Base-by-base conservation (phyloP, 495 filamentous ascomycete species). In the Mytilinidion resinicola region DNA sequence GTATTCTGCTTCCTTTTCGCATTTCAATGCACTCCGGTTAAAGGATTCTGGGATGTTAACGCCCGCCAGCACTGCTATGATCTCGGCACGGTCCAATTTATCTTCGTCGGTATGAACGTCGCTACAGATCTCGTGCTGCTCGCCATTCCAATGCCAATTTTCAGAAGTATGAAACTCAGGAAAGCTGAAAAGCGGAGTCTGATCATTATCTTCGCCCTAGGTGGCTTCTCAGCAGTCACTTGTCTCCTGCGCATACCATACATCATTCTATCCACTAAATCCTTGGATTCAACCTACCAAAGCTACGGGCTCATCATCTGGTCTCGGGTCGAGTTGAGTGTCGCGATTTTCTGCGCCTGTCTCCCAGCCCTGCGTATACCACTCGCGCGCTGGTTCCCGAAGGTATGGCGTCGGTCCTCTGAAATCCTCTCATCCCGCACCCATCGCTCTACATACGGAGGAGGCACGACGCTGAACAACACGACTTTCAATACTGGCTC, bases 181-280 rank as follows among this genome's bases (percentile, higher is more conserved):
- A 46, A 46, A 46, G 42, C 42, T 12, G 42, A 46, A 46, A 46
- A n/a, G 42, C 42, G 42, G n/a, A 46, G 42, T 15, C 20, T 46
- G 20, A 46, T 46, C 42, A 2, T 46, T 15, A 46, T 46, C 14
- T 46, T 46, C 42, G 42, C 42, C 8, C 42, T 46, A 17, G 42
- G 42, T 15, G 42, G 15, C 12, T 46, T 46, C 7, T 46, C 42
- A 2, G 42, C 42, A 15, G 12, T 46, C 15, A 46, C 42, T 12
- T 46, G 42, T 20, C 42, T 46, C 42, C 42, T 46, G 15, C 42
- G 42, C 12, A 5, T 46, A 9, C 42, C 42, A 15, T 46, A 46
- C 42, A 20, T 46, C 14, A 15, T 46, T 20, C 8, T 46, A 15
- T 17, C 20, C 15, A 46, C 15, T 12, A 11, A 15, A 6, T 17